These are phyloP conservation scores for Macrolepiota dolichaula DNA, from an alignment of 768 basidiomycete species.

Conservation along the genomic window DNA sequence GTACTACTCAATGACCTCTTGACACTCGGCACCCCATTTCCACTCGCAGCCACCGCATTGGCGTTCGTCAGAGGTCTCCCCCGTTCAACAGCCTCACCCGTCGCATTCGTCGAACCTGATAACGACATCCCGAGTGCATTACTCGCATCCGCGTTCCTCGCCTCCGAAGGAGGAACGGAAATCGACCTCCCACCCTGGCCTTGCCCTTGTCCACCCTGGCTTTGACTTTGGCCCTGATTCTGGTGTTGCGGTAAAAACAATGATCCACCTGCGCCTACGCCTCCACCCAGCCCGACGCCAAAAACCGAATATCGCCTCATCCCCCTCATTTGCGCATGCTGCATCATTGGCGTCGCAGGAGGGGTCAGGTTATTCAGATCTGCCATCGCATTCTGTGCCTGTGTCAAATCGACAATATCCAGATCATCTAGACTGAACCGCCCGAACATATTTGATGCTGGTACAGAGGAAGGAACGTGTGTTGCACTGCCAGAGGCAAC, in stretches of 20 bases:
- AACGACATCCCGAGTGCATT: constrained; percentile 15
- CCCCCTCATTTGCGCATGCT: constrained; percentile 6
- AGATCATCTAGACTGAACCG: constrained; percentile 10
- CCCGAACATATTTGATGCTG: neutral
- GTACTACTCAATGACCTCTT: constrained; percentile 12
- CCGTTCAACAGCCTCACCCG: neutral
- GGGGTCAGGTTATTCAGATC: constrained; percentile 11
- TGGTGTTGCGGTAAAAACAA: neutral
- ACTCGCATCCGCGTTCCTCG: constrained; percentile 42
- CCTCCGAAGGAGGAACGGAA: constrained; percentile 42
- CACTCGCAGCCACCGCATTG: neutral
- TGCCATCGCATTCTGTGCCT: neutral
- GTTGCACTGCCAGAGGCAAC: neutral
- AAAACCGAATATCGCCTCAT: constrained; percentile 6
- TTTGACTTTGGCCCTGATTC: neutral
- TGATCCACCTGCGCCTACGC: neutral
- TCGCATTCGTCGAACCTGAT: neutral
- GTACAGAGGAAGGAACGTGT: neutral
- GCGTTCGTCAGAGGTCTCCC: neutral
- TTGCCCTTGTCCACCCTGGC: neutral
- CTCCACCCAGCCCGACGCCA: neutral
- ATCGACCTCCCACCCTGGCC: constrained; percentile 1
- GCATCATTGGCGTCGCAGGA: constrained; percentile 11
- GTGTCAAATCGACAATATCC: constrained; percentile 5
- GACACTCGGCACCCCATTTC: neutral